phyloP scores from a whole-genome alignment of 2,329 filamentous ascomycete genomes.

The Pseudocercospora eumusae region DNA sequence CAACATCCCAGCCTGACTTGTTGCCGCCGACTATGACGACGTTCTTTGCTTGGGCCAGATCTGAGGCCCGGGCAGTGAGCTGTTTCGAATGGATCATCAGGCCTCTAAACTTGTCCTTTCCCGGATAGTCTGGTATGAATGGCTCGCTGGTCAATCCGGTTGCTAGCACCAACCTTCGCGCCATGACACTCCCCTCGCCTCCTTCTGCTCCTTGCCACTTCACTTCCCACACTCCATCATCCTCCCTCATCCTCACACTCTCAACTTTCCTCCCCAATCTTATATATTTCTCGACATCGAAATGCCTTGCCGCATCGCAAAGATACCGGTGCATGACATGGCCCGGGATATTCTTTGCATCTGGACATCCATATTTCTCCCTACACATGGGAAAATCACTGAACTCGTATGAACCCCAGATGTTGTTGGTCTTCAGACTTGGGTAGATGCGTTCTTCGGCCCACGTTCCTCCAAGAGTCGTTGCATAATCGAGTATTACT shows the following conservation, averaged over 20 bases:
- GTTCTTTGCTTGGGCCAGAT: slow-evolving; percentile 40
- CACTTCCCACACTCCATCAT: background rate
- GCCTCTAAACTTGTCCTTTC: slow-evolving; percentile 51
- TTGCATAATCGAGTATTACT: slow-evolving; percentile 38
- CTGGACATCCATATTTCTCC: slow-evolving; percentile 46
- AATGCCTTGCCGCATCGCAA: slow-evolving; percentile 54
- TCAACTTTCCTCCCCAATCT: slow-evolving; percentile 55
- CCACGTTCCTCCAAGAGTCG: slow-evolving; percentile 66
- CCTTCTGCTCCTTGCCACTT: background rate
- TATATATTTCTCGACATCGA: slow-evolving; percentile 51
- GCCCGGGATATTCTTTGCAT: slow-evolving; percentile 61
- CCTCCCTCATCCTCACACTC: slow-evolving; percentile 38
- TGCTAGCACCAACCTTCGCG: slow-evolving; percentile 58
- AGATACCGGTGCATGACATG: slow-evolving; percentile 59
- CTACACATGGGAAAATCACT: slow-evolving; percentile 67
- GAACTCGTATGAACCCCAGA: slow-evolving; percentile 70
- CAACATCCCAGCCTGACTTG: slow-evolving; percentile 64
- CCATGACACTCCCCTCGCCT: background rate
- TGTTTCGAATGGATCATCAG: slow-evolving; percentile 59
- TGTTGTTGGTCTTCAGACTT: slow-evolving; percentile 70
- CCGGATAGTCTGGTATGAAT: slow-evolving; percentile 53
- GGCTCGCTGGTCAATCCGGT: slow-evolving; percentile 61
- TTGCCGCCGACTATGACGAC: slow-evolving; percentile 59
- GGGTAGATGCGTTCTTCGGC: slow-evolving; percentile 65
- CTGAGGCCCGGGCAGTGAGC: slow-evolving; percentile 46